phyloP scores from a whole-genome alignment of 768 basidiomycete species.

The Suillus cothurnatus region DNA sequence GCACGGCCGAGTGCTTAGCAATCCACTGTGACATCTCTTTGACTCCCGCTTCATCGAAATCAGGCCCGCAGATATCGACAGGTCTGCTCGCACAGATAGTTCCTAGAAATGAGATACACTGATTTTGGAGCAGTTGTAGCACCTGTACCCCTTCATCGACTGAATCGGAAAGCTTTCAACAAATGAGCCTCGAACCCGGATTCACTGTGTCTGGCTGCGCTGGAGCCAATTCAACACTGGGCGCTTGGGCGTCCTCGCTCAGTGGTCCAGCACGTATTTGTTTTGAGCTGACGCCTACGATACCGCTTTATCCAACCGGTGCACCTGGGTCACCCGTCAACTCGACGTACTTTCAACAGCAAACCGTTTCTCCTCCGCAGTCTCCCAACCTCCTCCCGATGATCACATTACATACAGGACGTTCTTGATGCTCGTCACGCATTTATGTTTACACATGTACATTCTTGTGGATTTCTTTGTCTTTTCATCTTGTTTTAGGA shows the following conservation, averaged over 20 bases:
- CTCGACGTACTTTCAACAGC: constrained; percentile 51
- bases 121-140: constrained; percentile 87
- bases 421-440: neutral
- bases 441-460: constrained; percentile 4
- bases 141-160: constrained; percentile 28
- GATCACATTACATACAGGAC: constrained; percentile 6
- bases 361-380: constrained; percentile 53
- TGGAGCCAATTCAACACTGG: constrained; percentile 41
- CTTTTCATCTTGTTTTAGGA: constrained; percentile 10
- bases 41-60: constrained; percentile 91
- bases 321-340: constrained; percentile 56
- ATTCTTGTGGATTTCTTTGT: constrained; percentile 1
- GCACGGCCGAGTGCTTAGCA: constrained; percentile 86
- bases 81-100: constrained; percentile 84
- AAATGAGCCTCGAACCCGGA: constrained; percentile 71
- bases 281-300: constrained; percentile 62
- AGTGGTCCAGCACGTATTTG: constrained; percentile 73
- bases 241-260: constrained; percentile 45
- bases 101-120: constrained; percentile 76
- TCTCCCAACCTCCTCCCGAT: constrained; percentile 49
- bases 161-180: constrained; percentile 35
- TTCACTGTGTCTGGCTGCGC: constrained; percentile 82
- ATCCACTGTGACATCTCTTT: constrained; percentile 84
- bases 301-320: constrained; percentile 37
- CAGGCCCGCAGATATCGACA: constrained; percentile 77